Evolutionary conservation across 2,329 filamentous ascomycete genomes (phyloP), one percentile per base, ranked within the genome.

Genomic region (Purpureocillium takamizusanense): DNA sequence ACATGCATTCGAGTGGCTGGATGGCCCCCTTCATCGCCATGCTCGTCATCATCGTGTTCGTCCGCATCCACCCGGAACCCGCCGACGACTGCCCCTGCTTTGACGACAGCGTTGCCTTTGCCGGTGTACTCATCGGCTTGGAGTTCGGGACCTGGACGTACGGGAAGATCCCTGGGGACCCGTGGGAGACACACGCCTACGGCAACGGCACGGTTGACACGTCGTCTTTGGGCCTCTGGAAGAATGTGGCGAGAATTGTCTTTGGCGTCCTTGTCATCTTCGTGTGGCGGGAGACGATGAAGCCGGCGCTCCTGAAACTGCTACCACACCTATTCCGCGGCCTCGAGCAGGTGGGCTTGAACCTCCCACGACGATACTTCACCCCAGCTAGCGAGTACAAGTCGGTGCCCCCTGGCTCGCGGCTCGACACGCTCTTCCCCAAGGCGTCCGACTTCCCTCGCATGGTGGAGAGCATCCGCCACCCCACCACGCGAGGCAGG

Each of bases 11-110:
- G 14, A 79, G 76, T 42, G 70, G 72, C 16, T 81, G 78, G 66
- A 57, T 70, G n/a, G 78, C 79, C 10, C 76, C 86, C 2, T 51
- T 81, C 1, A 59, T 83, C 12, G 69, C 83, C 1, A 71, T 79
- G 2, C 48, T 88, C 13, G 55, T 81, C 15, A 76, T 95, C 33
- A 70, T 92, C 40, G 64, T 83, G 7, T 70, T 95, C 7, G 83
- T 97, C 17, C 80, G 90, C 41, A 81, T 95, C 25, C 90, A 98
- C 53, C 92, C 92, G 0, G 92, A 98, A 54, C 92, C 92, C 1
- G 92, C 88, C 2, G 92, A 98, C 57, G 87, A 95, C 57, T 98
- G 92, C 50, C 90, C 90, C 4, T 97, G 90, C 60, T 97, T 94
- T 55, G 90, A 97, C 56, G 90, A 97, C 62, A 94, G 86, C 51